Evolutionary conservation across 1,284 basidiomycete genomes (phyloP).

Genomic region (Ustilago shanxiensis): DNA sequence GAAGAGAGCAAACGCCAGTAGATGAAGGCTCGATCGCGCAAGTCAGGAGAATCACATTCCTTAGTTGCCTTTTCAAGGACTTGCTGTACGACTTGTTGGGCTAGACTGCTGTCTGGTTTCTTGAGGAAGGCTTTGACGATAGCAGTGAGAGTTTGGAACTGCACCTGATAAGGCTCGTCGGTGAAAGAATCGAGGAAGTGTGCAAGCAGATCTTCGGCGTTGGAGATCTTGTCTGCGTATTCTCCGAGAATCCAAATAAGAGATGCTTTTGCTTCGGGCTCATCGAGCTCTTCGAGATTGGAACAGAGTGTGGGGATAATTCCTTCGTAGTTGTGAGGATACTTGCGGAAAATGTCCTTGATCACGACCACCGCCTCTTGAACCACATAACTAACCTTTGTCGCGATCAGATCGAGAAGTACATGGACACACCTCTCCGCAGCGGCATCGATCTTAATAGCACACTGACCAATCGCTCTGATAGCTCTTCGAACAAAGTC

Average conservation of each 20-base stretch:
- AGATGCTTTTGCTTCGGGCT: constrained; percentile 96
- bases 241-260: constrained; percentile 99
- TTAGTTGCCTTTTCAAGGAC: constrained; percentile 94
- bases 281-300: constrained; percentile 94
- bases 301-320: constrained; percentile 95
- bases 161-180: constrained; percentile 94
- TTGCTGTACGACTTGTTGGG: constrained; percentile 86
- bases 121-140: constrained; percentile 96
- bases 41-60: constrained; percentile 95
- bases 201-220: constrained; percentile 89
- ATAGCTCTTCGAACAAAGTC: constrained; percentile 96
- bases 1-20: constrained; percentile 91
- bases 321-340: constrained; percentile 96
- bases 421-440: constrained; percentile 96
- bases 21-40: constrained; percentile 95
- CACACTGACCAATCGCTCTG: constrained; percentile 94
- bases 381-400: constrained; percentile 94
- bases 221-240: constrained; percentile 96
- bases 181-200: constrained; percentile 92
- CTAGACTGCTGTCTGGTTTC: constrained; percentile 84
- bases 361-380: constrained; percentile 98
- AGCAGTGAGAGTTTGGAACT: constrained; percentile 93
- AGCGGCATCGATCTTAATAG: constrained; percentile 91
- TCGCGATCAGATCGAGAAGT: constrained; percentile 88
- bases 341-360: constrained; percentile 99